phyloP scores from a whole-genome alignment of 1,284 basidiomycete species.

The Cutaneotrichosporon cavernicola region DNA sequence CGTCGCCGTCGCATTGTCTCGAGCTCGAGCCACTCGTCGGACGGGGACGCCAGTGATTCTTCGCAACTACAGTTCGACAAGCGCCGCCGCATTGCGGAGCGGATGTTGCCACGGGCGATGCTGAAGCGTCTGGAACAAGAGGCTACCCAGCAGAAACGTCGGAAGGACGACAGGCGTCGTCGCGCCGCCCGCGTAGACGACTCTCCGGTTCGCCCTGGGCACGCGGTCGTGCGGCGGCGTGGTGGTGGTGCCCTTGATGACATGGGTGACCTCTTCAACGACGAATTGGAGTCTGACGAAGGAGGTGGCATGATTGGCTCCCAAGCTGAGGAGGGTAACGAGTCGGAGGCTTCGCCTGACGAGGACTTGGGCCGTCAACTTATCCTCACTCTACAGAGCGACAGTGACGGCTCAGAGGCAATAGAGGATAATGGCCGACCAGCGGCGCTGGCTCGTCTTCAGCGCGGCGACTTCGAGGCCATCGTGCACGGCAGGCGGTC shows the following conservation, averaged over 20 bases:
- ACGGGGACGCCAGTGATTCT: constrained; percentile 4
- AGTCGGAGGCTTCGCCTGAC: constrained; percentile 15
- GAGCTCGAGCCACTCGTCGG: constrained; percentile 16
- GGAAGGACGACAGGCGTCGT: constrained; percentile 7
- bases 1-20: constrained; percentile 9
- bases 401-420: constrained; percentile 28
- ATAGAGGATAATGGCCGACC: constrained; percentile 40
- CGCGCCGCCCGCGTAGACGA: background rate
- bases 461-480: constrained; percentile 46
- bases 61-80: constrained; percentile 21
- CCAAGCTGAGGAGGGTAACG: constrained; percentile 15
- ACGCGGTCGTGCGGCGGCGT: constrained; percentile 37
- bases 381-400: constrained; percentile 22
- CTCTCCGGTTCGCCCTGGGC: constrained; percentile 40
- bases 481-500: constrained; percentile 32
- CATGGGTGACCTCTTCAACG: constrained; percentile 27
- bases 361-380: constrained; percentile 18
- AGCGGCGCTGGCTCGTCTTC: constrained; percentile 35
- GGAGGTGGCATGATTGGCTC: constrained; percentile 1
- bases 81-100: constrained; percentile 39
- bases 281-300: constrained; percentile 6
- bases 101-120: constrained; percentile 49
- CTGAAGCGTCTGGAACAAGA: constrained; percentile 32
- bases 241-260: constrained; percentile 20
- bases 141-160: background rate